Conservation (phyloP, 2,329 filamentous ascomycete species). For the Esteya vermicola region DNA sequence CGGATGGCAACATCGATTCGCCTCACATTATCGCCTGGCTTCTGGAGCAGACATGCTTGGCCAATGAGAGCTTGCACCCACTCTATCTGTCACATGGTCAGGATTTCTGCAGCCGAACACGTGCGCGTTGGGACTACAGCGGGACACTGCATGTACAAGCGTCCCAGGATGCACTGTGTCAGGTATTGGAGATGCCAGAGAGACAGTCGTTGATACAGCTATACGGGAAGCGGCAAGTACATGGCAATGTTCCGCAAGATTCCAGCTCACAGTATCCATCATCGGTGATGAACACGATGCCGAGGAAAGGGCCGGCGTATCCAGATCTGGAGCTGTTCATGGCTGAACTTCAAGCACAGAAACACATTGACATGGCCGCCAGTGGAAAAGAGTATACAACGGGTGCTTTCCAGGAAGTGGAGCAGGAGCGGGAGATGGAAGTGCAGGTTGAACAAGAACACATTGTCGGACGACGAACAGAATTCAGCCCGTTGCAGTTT, state of each 20-base stretch:
- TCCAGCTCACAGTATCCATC: too few relatives aligned
- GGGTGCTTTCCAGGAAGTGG: constrained; percentile 42
- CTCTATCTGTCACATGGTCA: constrained; percentile 45
- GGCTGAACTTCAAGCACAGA: too few relatives aligned
- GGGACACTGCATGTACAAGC: too few relatives aligned
- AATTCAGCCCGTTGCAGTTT: background rate
- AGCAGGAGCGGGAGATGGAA: constrained; percentile 44
- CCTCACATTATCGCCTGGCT: constrained; percentile 37
- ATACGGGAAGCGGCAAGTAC: too few relatives aligned
- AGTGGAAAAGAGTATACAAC: constrained; percentile 2
- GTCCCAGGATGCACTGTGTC: background rate
- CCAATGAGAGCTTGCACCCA: constrained; percentile 41
- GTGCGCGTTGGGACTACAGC: background rate
- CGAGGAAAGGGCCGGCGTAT: too few relatives aligned
- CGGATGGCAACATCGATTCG: too few relatives aligned
- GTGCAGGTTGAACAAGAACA: constrained; percentile 43
- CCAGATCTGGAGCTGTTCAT: too few relatives aligned
- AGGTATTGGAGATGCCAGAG: too few relatives aligned
- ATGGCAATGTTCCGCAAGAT: too few relatives aligned
- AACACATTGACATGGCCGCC: background rate
- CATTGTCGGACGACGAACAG: too few relatives aligned
- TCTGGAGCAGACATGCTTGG: constrained; percentile 45
- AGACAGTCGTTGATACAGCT: too few relatives aligned
- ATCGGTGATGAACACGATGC: too few relatives aligned
- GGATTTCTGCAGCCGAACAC: constrained; percentile 41